Percentiles rank a stretch among this genome's conserved stretches.
These are phyloP conservation scores for Cryptosporidium andersoni DNA, from an alignment of 169 alveolate genomes.

Conservation along the genomic window DNA sequence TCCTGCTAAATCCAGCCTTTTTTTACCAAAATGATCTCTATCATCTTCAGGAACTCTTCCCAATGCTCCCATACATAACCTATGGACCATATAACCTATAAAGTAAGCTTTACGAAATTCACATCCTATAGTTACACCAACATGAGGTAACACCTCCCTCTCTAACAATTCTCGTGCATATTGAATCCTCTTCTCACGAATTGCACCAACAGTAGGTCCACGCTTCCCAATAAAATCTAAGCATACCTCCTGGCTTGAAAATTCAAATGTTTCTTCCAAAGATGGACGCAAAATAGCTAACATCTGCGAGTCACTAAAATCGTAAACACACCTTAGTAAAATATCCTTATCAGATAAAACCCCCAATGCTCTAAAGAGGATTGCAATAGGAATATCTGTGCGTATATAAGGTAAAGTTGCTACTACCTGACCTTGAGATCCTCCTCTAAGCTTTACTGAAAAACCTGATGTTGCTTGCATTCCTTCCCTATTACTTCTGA, in stretches of 20 bases:
- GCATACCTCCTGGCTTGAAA: conserved; percentile 91
- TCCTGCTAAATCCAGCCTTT: conserved; percentile 99
- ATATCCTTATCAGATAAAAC: conserved; percentile 90
- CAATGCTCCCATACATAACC: conserved; percentile 93
- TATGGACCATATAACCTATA: conserved; percentile 98
- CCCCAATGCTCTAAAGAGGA: conserved; percentile 97
- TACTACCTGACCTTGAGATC: conserved; percentile 89
- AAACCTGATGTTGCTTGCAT: conserved; percentile 93
- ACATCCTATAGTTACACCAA: conserved; percentile 91
- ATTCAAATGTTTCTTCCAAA: conserved; percentile 92
- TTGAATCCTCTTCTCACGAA: conserved; percentile 88
- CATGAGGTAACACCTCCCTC: conserved; percentile 98
- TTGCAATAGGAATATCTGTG: conserved; percentile 95
- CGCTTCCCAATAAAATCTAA: conserved; percentile 92
- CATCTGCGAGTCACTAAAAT: conserved; percentile 95
- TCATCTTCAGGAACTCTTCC: conserved; percentile 99
- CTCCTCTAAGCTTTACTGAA: conserved; percentile 87
- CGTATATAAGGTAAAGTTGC: conserved; percentile 95
- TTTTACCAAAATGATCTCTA: conserved; percentile 99
- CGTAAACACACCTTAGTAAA: conserved; percentile 89
- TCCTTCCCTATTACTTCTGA: conserved; percentile 92
- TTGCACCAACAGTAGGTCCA: conserved; percentile 95
- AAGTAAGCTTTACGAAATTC: conserved; percentile 96
- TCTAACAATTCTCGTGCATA: conserved; percentile 95
- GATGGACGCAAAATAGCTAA: conserved; percentile 94